Base-by-base conservation (phyloP, 148 eudicot species). In the Vaccinium myrtillus region DNA sequence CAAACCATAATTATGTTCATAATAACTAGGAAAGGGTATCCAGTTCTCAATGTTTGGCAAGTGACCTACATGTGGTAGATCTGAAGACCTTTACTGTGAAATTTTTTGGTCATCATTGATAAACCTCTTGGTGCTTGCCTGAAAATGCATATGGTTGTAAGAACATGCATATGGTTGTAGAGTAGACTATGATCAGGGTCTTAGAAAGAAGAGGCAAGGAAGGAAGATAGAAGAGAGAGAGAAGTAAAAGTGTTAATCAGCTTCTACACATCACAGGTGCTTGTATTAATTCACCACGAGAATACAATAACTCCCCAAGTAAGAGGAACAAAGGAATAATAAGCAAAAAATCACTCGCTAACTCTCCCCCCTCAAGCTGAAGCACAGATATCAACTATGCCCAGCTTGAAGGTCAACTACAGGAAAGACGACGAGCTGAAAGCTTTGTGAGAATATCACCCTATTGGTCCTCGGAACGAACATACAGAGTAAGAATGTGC, bases 121-220 rank as follows among this genome's bases (percentile, higher is more conserved):
- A 58, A 30, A 58, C 50, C 82, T 32, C 12, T 36, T 79, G 70
- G 27, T 79, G 82, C 50, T 55, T 79, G 69, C 70, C 30, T 76
- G n/a, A 18, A 9, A 30, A 65, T 65, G 32, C n/a, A n/a, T 65
- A 56, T 56, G 14, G 9, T 50, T 50, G 54, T 36, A 36, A 36
- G n/a, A 18, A n/a, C 79, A 76, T 76, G 30, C 50, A 76, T 21
- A 36, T 30, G 14, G 36, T 69, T 12, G 39, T 9, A 27, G 27
- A 13, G 2, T 69, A 27, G 39, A 69, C 39, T 27, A 10, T 13
- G 74, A 69, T 27, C 6, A 69, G 36, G 74, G 74, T 69, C 12
- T 69, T 69, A 27, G 32, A 27, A 13, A 69, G 74, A 69, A 69
- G 18, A 27, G 73, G 39, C 74, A 27, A 27, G 4, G 16, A 63